phyloP scores from a whole-genome alignment of 2,329 filamentous ascomycete species.

The Coleophoma crateriformis region DNA sequence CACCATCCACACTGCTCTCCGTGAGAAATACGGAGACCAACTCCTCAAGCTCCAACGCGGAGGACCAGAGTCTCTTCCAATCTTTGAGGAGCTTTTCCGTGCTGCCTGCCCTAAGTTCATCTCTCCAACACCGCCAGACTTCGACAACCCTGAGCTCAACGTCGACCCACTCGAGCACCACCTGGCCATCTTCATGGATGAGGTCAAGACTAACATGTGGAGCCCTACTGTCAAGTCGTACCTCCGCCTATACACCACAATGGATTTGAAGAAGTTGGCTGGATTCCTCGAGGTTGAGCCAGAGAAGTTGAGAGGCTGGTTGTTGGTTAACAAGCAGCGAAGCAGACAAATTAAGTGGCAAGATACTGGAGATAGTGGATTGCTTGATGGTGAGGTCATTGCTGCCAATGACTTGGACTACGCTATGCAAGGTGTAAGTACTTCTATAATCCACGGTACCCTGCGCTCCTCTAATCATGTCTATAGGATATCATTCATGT shows the following conservation, averaged over 20 bases:
- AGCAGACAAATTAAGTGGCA: slow-evolving; percentile 94
- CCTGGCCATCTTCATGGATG: slow-evolving; percentile 96
- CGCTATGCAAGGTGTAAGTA: slow-evolving; percentile 83
- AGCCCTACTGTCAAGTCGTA: slow-evolving; percentile 97
- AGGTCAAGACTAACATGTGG: slow-evolving; percentile 99
- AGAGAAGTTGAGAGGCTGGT: slow-evolving; percentile 90
- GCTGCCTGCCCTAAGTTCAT: slow-evolving; percentile 99
- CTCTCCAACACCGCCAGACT: slow-evolving; percentile 92
- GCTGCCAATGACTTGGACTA: slow-evolving; percentile 97
- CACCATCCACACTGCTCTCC: slow-evolving; percentile 95
- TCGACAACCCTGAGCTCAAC: slow-evolving; percentile 94
- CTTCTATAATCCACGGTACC: slow-evolving; percentile 34
- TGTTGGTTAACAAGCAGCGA: slow-evolving; percentile 97
- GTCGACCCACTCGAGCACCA: slow-evolving; percentile 97
- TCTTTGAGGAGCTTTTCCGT: slow-evolving; percentile 98
- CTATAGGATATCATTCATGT: slow-evolving; percentile 90
- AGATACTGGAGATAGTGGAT: slow-evolving; percentile 81
- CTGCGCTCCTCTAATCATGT: slow-evolving; percentile 15
- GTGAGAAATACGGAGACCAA: slow-evolving; percentile 99
- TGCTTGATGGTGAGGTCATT: slow-evolving; percentile 87
- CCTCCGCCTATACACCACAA: slow-evolving; percentile 97
- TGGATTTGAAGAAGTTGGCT: slow-evolving; percentile 97
- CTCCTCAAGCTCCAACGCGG: slow-evolving; percentile 94
- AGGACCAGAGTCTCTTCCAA: slow-evolving; percentile 87
- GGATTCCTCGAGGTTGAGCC: slow-evolving; percentile 95